phyloP scores from a whole-genome alignment of 2,329 filamentous ascomycete species.

The Trichoderma hamatum region DNA sequence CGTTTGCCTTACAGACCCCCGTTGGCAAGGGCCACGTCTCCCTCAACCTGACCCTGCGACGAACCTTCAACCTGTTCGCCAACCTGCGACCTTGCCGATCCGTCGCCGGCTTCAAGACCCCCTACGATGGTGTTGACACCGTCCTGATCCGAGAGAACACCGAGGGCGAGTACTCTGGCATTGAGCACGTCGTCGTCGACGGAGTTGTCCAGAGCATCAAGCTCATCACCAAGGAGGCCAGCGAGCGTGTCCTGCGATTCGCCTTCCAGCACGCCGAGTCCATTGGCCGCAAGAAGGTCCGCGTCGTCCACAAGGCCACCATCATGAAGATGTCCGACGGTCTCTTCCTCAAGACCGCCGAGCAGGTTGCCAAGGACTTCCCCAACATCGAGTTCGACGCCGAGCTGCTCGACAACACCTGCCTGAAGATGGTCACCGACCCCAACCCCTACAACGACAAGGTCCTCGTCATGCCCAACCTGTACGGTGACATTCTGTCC shows the following conservation, averaged over 20 bases:
- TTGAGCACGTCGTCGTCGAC: slow-evolving; percentile 97
- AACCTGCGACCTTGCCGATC: slow-evolving; percentile 98
- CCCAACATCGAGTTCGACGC: slow-evolving; percentile 94
- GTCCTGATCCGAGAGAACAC: slow-evolving; percentile 99
- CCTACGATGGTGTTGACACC: slow-evolving; percentile 95
- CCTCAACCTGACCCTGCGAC: slow-evolving; percentile 95
- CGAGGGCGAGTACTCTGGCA: slow-evolving; percentile 98
- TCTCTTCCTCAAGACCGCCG: slow-evolving; percentile 89
- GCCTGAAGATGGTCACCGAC: slow-evolving; percentile 98
- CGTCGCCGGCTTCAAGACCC: slow-evolving; percentile 96
- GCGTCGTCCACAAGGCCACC: slow-evolving; percentile 98
- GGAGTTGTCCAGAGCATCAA: slow-evolving; percentile 99
- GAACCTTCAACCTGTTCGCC: slow-evolving; percentile 99
- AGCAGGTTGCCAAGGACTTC: slow-evolving; percentile 91
- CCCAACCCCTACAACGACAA: slow-evolving; percentile 98
- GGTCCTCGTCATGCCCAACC: slow-evolving; percentile 96
- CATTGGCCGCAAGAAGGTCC: slow-evolving; percentile 94
- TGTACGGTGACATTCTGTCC: slow-evolving; percentile 99
- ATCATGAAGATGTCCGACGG: slow-evolving; percentile 99
- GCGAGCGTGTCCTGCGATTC: slow-evolving; percentile 92
- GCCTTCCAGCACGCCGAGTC: slow-evolving; percentile 97
- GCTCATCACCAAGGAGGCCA: slow-evolving; percentile 94
- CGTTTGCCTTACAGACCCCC: slow-evolving; percentile 65
- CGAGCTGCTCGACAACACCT: slow-evolving; percentile 98
- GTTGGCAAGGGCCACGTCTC: slow-evolving; percentile 99